Evolutionary conservation across 345 rosid species (phyloP).

Genomic region (Citrus unshiu): DNA sequence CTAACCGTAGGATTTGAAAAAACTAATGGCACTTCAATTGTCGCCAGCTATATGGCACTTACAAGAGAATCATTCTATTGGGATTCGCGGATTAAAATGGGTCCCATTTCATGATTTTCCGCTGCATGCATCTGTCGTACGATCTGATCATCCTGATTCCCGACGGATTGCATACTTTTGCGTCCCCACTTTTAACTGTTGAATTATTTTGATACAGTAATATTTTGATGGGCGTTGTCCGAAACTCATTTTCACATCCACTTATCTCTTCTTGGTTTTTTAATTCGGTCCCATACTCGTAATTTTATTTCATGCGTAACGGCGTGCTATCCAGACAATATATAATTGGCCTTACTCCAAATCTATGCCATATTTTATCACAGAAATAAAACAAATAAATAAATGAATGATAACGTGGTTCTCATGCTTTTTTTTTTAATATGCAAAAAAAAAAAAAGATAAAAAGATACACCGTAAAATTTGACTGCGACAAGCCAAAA

Average conservation of each 20-base stretch:
- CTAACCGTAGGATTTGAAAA: conserved; percentile 23
- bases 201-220: too few species aligned
- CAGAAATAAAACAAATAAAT: too few species aligned
- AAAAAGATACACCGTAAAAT: conserved; percentile 1
- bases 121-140: conserved; percentile 31
- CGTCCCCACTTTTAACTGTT: fast-evolving
- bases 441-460: neutral
- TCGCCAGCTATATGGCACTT: conserved; percentile 55
- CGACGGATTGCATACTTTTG: neutral
- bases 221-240: too few species aligned
- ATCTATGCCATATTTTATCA: too few species aligned
- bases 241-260: too few species aligned
- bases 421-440: conserved; percentile 13
- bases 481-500: conserved; percentile 13
- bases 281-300: too few species aligned
- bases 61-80: conserved; percentile 31
- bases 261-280: too few species aligned
- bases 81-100: conserved; percentile 24
- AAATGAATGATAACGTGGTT: conserved; percentile 13
- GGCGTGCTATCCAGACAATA: too few species aligned
- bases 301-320: too few species aligned
- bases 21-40: conserved; percentile 20
- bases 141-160: conserved; percentile 1
- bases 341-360: neutral
- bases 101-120: conserved; percentile 25